Base-by-base conservation (phyloP, 2,329 filamentous ascomycete species). In the Tolypocladium tropicale region DNA sequence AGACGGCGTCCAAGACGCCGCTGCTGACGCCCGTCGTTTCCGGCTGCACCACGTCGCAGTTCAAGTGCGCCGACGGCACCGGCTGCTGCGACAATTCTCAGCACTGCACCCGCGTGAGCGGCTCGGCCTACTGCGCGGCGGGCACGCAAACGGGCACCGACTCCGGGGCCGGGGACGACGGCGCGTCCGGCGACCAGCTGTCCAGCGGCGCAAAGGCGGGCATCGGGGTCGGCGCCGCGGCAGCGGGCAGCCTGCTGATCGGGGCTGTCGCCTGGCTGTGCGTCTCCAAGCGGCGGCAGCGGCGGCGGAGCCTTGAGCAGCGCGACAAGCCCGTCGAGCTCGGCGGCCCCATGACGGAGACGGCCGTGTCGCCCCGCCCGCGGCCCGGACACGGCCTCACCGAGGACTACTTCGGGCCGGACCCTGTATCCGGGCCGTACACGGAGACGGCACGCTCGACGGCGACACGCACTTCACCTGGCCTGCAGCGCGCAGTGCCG, bases 201-300 rank as follows among this genome's bases (percentile, higher is more conserved):
- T 77, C 77, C 1, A 65, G 72, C 1, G 79, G 77, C 1, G 80
- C 79, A 2, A 81, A 78, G 62, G 80, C 78, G 0, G 82, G 82
- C 2, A 78, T 85, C n/a, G 80, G 76, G 6, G 71, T 78, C 0
- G 82, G 79, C 21, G 74, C 78, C 4, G 73, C 77, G 1, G 64
- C 79, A 0, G 77, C 70, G 32, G 72, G 69, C 1, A 69, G 72
- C 4, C 49, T 74, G 6, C 43, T 80, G 16, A 67, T 80, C 39
- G 78, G 72, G 4, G 63, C 63, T 3, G 58, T 75, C 18, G 70
- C 74, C 0, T 84, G 77, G 76, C 70, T 79, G 57, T 80, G 75
- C 57, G 55, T 81, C 32, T 65, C 70, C 33, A 72, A 70, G 28
- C 64, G 72, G 9, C 70, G 74, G n/a, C 64, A 63, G 32, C 61